Conservation (phyloP, 2,329 filamentous ascomycete genomes). For the Epichloe brachyelytri region DNA sequence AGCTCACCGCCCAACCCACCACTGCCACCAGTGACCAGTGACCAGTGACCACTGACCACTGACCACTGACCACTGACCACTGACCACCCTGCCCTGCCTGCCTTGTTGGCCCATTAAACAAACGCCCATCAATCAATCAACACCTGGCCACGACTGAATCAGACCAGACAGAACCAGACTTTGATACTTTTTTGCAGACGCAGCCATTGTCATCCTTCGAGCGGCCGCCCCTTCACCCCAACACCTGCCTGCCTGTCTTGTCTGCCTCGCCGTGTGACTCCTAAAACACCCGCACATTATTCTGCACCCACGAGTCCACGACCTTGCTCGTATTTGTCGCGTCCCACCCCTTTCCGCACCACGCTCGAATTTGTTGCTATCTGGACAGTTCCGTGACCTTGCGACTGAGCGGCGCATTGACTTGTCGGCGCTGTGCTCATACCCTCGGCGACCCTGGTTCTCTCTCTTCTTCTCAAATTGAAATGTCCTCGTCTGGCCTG, state of each 20-base stretch:
- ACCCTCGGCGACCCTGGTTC: neutral
- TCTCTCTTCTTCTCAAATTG: constrained; percentile 6
- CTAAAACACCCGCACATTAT: neutral
- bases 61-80: no score
- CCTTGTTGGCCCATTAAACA: no score
- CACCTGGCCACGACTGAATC: no score
- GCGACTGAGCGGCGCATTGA: constrained; percentile 6
- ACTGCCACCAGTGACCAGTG: no score
- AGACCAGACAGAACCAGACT: neutral
- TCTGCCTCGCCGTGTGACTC: neutral
- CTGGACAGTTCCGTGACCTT: neutral
- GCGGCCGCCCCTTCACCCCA: neutral
- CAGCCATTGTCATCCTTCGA: neutral
- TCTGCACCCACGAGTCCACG: neutral
- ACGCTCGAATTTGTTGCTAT: neutral
- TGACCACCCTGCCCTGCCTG: no score
- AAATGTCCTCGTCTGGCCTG: constrained; percentile 36
- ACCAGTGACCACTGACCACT: no score
- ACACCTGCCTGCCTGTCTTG: no score
- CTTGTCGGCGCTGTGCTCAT: constrained; percentile 2
- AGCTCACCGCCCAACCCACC: no score
- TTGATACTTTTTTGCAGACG: neutral
- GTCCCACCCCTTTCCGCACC: neutral
- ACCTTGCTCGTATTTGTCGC: neutral
- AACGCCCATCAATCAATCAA: no score